Conservation (phyloP, 495 filamentous ascomycete genomes). For the Polyplosphaeria fusca region DNA sequence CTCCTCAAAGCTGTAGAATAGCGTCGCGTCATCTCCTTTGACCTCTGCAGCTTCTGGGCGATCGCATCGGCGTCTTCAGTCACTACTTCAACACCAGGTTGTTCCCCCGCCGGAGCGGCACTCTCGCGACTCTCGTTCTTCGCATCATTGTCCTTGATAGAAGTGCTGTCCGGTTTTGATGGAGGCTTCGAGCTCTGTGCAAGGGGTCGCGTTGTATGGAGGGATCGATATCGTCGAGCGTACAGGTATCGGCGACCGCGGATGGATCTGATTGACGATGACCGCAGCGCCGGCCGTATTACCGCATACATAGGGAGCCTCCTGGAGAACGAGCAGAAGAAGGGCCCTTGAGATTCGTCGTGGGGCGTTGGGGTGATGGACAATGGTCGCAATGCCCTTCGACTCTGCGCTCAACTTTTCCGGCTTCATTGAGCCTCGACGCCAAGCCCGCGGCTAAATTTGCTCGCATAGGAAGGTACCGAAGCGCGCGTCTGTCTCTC, state of each 20-base stretch:
- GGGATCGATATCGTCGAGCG: constrained; percentile 12
- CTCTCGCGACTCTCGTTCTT: constrained; percentile 10
- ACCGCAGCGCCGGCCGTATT: constrained; percentile 30
- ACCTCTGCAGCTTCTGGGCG: constrained; percentile 30
- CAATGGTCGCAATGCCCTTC: too few species aligned
- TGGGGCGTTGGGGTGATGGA: too few species aligned
- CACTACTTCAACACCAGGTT: not conserved
- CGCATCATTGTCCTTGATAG: constrained; percentile 11
- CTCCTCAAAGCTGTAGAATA: constrained; percentile 28
- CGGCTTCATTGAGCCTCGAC: too few species aligned
- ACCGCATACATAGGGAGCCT: constrained; percentile 32
- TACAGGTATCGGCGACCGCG: constrained; percentile 36
- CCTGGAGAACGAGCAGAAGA: too few species aligned
- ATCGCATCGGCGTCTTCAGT: constrained; percentile 23
- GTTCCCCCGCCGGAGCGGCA: constrained; percentile 6
- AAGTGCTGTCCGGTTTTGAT: constrained; percentile 21
- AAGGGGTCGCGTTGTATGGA: constrained; percentile 30
- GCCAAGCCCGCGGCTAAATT: too few species aligned
- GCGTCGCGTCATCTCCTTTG: constrained; percentile 27
- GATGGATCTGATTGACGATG: constrained; percentile 25
- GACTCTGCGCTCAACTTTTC: too few species aligned
- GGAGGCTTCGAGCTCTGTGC: constrained; percentile 24
- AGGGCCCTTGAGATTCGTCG: too few species aligned
- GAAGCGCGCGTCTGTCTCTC: too few species aligned
- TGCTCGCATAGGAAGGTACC: too few species aligned